A percentile compares a stretch with the other conserved stretches of the same genome.
These are phyloP conservation scores for Spinacia oleracea DNA, from an alignment of 179 eudicot species.

Conservation along the genomic window DNA sequence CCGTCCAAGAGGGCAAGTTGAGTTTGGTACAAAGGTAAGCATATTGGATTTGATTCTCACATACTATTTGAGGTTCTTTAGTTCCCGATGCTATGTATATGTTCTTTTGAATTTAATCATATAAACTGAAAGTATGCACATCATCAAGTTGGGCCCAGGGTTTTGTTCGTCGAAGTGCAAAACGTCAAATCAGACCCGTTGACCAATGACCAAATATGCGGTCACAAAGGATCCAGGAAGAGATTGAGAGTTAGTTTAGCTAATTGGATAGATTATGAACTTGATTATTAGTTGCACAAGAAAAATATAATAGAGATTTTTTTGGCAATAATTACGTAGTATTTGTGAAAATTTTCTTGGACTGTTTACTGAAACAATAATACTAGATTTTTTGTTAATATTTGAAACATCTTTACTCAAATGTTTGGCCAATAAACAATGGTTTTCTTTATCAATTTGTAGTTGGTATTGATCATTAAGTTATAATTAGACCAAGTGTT, in stretches of 20 bases:
- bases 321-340: not conserved
- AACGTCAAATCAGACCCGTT: not conserved
- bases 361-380: not conserved
- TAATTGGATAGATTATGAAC: not conserved
- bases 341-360: not conserved
- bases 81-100: not conserved
- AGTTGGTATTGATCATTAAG: no score
- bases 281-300: not conserved
- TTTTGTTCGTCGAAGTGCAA: not conserved
- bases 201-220: not conserved
- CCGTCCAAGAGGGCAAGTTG: slow-evolving; percentile 74
- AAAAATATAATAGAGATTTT: not conserved
- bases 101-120: not conserved
- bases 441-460: not conserved
- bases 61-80: not conserved
- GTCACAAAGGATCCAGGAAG: not conserved
- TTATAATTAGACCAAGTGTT: not conserved
- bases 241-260: not conserved
- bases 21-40: slow-evolving; percentile 89
- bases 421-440: not conserved
- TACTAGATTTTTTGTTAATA: no score
- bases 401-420: not conserved
- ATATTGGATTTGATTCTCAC: not conserved
- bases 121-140: not conserved
- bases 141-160: not conserved